These are phyloP conservation scores for Adenanthera pavonina DNA, from an alignment of 306 rosid species.

Conservation along the genomic window DNA sequence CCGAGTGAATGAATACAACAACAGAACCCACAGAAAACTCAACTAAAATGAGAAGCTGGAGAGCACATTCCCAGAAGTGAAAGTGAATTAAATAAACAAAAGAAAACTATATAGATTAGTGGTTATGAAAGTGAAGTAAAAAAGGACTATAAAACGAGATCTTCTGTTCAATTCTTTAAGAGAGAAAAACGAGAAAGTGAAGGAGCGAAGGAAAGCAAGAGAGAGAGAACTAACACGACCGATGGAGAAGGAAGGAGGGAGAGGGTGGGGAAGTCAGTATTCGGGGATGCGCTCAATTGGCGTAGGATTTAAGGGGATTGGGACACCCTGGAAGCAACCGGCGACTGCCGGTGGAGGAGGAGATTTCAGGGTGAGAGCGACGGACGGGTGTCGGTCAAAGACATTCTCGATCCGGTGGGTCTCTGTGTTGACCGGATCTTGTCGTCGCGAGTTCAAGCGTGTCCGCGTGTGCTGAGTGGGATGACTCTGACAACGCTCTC, in stretches of 20 bases:
- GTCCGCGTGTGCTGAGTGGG: conserved; percentile 23
- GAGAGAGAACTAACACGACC: conserved; percentile 42
- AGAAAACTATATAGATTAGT: background rate
- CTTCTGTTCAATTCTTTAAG: background rate
- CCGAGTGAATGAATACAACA: background rate
- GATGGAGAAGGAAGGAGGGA: conserved; percentile 8
- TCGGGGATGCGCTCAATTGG: background rate
- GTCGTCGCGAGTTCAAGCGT: background rate
- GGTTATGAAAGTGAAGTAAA: conserved; percentile 1
- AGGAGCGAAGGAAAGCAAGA: background rate
- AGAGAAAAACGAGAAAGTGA: background rate
- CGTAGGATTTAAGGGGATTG: conserved; percentile 16
- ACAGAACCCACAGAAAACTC: conserved; percentile 12
- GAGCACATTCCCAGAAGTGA: conserved; percentile 14
- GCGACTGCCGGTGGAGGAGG: conserved; percentile 3
- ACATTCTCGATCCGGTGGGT: background rate
- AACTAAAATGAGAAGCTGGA: conserved; percentile 8
- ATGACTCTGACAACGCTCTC: conserved; percentile 34
- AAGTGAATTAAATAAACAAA: conserved; percentile 6
- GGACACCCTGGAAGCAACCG: conserved; percentile 36
- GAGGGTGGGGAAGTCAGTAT: background rate
- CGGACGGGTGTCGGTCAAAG: conserved; percentile 38
- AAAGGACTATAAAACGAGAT: background rate
- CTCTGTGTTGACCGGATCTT: conserved; percentile 30
- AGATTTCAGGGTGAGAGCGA: background rate